Conservation (phyloP, 108 stramenopile species). For the Skeletonema marinoi region DNA sequence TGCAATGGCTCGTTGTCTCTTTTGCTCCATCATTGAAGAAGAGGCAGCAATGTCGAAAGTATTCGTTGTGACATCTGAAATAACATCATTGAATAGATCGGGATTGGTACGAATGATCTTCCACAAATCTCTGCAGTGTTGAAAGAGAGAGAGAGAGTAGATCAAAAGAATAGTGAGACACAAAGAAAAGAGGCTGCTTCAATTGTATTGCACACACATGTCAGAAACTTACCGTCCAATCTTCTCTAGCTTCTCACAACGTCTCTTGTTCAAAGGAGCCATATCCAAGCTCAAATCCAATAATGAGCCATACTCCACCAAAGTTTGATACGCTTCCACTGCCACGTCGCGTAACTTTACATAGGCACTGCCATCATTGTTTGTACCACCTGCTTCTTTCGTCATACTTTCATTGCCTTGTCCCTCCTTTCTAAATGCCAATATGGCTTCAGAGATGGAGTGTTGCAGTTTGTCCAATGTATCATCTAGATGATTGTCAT, state of each 20-base stretch:
- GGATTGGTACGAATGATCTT: slow-evolving; percentile 44
- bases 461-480: slow-evolving; percentile 1
- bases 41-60: neutral
- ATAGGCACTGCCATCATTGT: slow-evolving; percentile 12
- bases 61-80: slow-evolving; percentile 1
- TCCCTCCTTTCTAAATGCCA: neutral
- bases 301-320: slow-evolving; percentile 31
- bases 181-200: neutral
- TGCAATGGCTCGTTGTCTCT: slow-evolving; percentile 28
- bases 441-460: neutral
- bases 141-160: neutral
- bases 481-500: neutral
- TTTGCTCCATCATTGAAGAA: slow-evolving; percentile 31
- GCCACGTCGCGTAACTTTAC: slow-evolving; percentile 23
- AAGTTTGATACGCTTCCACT: slow-evolving; percentile 19
- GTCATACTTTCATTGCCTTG: neutral
- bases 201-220: neutral
- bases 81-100: slow-evolving; percentile 29
- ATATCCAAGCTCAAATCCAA: slow-evolving; percentile 25
- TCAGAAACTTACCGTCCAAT: slow-evolving; percentile 9
- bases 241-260: slow-evolving; percentile 12
- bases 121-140: slow-evolving; percentile 27
- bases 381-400: neutral
- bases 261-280: slow-evolving; percentile 6
- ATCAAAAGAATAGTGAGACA: neutral